These are phyloP conservation scores for Didymella pomorum DNA, from an alignment of 2,329 filamentous ascomycete genomes.

Conservation along the genomic window DNA sequence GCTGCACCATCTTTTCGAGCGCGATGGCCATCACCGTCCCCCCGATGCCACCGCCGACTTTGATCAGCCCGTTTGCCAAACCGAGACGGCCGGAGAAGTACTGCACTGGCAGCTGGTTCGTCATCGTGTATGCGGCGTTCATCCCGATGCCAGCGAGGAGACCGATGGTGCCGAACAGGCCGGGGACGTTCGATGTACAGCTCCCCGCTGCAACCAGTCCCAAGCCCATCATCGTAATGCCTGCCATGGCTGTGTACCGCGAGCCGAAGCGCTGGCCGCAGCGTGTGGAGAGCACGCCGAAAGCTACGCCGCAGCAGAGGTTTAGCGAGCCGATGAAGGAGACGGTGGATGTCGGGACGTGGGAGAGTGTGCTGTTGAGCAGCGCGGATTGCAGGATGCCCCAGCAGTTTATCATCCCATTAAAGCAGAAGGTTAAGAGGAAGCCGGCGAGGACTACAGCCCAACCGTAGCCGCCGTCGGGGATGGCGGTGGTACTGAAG, in stretches of 20 bases:
- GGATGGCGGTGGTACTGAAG: slow-evolving; percentile 41
- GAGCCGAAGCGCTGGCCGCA: slow-evolving; percentile 61
- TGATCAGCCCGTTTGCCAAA: slow-evolving; percentile 40
- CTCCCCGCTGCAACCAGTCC: slow-evolving; percentile 60
- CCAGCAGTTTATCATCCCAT: slow-evolving; percentile 66
- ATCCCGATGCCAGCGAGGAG: slow-evolving; percentile 56
- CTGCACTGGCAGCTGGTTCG: slow-evolving; percentile 34
- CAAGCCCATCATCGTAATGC: slow-evolving; percentile 60
- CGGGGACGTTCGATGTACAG: slow-evolving; percentile 37
- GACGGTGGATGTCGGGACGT: slow-evolving; percentile 58
- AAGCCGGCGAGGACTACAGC: slow-evolving; percentile 61
- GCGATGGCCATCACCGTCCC: slow-evolving; percentile 35
- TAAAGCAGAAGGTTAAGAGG: slow-evolving; percentile 60
- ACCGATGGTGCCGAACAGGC: slow-evolving; percentile 58
- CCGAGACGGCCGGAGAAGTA: slow-evolving; percentile 41
- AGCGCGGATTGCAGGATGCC: slow-evolving; percentile 67
- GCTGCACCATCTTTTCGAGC: slow-evolving; percentile 34
- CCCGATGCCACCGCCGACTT: slow-evolving; percentile 41
- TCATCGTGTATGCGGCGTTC: slow-evolving; percentile 33
- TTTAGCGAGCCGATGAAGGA: slow-evolving; percentile 67
- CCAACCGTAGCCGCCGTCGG: slow-evolving; percentile 67
- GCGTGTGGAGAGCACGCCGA: slow-evolving; percentile 63
- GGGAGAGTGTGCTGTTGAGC: slow-evolving; percentile 57
- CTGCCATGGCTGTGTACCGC: slow-evolving; percentile 57
- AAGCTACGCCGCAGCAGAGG: slow-evolving; percentile 59